Percentiles rank a stretch among this genome's conserved stretches.
These are phyloP conservation scores for Paulownia fortunei DNA, from an alignment of 257 asterid species.

Conservation along the genomic window DNA sequence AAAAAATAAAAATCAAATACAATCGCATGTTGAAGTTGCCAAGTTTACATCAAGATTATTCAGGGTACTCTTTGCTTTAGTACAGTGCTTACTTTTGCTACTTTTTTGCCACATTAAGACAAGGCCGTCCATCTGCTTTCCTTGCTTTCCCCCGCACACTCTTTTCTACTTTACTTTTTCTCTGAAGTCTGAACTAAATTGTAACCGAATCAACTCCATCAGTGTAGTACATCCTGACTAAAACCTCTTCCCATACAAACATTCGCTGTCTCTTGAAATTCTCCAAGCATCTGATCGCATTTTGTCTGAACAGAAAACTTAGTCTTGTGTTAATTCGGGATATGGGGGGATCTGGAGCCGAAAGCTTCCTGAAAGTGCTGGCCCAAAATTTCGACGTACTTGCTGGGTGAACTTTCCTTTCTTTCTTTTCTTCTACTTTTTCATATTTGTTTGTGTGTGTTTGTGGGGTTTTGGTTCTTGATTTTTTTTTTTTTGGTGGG, in stretches of 20 bases:
- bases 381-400: conserved; percentile 67
- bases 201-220: neutral
- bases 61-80: conserved; percentile 6
- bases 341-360: conserved; percentile 62
- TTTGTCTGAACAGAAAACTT: neutral
- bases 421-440: neutral
- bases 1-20: neutral
- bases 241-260: neutral
- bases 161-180: neutral
- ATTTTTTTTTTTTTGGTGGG: neutral
- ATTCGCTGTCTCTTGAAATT: neutral
- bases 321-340: neutral
- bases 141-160: neutral
- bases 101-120: conserved; percentile 24
- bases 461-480: neutral
- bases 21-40: neutral
- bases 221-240: neutral
- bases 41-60: neutral
- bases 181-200: neutral
- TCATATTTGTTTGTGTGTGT: neutral
- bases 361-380: conserved; percentile 63
- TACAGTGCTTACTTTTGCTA: neutral
- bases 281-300: neutral
- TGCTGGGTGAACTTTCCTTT: conserved; percentile 61
- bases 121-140: conserved; percentile 35